These are phyloP conservation scores for Amanita phalloides DNA, from an alignment of 768 basidiomycete genomes.

Conservation along the genomic window DNA sequence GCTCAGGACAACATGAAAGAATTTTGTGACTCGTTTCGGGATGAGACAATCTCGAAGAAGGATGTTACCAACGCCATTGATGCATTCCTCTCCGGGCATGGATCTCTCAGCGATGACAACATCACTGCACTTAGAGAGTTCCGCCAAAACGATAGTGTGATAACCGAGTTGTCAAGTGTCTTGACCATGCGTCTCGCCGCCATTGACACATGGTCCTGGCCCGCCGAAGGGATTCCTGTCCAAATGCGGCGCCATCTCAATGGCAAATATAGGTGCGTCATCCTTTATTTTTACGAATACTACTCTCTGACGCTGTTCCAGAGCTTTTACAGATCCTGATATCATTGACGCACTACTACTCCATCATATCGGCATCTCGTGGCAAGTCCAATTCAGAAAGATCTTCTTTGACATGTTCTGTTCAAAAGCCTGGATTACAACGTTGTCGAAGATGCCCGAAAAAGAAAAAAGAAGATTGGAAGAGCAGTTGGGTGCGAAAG, in stretches of 20 bases:
- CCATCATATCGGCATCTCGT: slow-evolving; percentile 30
- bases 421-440: slow-evolving; percentile 26
- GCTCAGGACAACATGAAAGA: slow-evolving; percentile 19
- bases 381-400: slow-evolving; percentile 28
- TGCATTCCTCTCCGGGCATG: slow-evolving; percentile 21
- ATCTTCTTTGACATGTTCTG: slow-evolving; percentile 18
- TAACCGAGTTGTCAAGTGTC: slow-evolving; percentile 32
- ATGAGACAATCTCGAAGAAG: slow-evolving; percentile 12
- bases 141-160: slow-evolving; percentile 23
- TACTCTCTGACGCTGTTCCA: slow-evolving; percentile 5
- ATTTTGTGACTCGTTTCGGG: slow-evolving; percentile 18
- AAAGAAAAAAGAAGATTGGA: slow-evolving; percentile 11
- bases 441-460: slow-evolving; percentile 8
- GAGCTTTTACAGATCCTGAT: slow-evolving; percentile 39
- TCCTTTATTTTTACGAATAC: not conserved
- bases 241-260: slow-evolving; percentile 38
- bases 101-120: slow-evolving; percentile 29
- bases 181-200: slow-evolving; percentile 33
- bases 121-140: slow-evolving; percentile 30
- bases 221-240: slow-evolving; percentile 25
- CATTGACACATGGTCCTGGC: slow-evolving; percentile 34
- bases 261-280: slow-evolving; percentile 31
- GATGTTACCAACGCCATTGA: slow-evolving; percentile 23
- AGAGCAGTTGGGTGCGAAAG: slow-evolving; percentile 12
- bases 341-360: slow-evolving; percentile 34